phyloP scores from a whole-genome alignment of 495 filamentous ascomycete species.

The Podospora australis region DNA sequence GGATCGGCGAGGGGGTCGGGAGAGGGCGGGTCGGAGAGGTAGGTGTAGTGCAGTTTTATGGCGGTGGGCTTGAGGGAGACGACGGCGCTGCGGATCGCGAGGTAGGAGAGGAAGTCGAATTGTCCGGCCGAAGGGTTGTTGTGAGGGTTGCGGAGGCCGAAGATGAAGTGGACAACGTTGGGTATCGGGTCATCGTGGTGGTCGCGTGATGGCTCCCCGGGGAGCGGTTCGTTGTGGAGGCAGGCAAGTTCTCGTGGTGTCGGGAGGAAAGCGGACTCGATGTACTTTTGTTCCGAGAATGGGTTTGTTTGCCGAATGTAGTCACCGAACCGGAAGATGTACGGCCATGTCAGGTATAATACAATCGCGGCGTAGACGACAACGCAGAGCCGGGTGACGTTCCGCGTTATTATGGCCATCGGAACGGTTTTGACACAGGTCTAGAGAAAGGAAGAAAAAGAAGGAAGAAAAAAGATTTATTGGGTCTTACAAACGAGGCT shows the following conservation, averaged over 20 bases:
- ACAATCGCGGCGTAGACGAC: conserved; percentile 22
- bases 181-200: conserved; percentile 32
- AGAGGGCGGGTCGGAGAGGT: conserved; percentile 33
- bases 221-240: conserved; percentile 25
- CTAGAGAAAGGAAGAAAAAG: no score
- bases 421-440: background rate
- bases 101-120: conserved; percentile 41
- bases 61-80: conserved; percentile 36
- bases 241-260: conserved; percentile 33
- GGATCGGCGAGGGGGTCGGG: conserved; percentile 31
- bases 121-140: conserved; percentile 28
- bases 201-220: no score
- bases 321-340: conserved; percentile 28
- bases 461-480: no score
- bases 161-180: conserved; percentile 44
- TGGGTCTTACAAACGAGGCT: no score
- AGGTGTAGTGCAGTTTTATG: conserved; percentile 40
- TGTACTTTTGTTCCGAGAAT: conserved; percentile 34
- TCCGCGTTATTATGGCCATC: conserved; percentile 11
- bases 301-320: conserved; percentile 35
- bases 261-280: conserved; percentile 33
- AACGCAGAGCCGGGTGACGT: conserved; percentile 13
- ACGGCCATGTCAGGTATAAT: conserved; percentile 20
- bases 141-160: conserved; percentile 35
- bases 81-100: conserved; percentile 38